Base-by-base conservation (phyloP, 1,284 basidiomycete genomes). In the Meira miltonrushii region DNA sequence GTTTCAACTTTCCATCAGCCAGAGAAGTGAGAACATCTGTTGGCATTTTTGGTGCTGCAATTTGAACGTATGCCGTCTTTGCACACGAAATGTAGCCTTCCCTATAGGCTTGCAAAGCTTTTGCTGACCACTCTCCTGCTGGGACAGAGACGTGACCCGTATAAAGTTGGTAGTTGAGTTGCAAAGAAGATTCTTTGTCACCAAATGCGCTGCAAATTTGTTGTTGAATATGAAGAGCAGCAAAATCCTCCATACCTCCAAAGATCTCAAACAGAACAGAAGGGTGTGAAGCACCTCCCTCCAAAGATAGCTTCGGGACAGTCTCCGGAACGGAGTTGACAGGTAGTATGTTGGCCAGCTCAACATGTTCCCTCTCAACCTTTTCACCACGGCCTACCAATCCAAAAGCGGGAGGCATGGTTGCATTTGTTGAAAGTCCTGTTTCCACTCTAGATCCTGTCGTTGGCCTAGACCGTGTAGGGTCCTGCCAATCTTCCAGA, bases 201-300 rank as follows among this genome's bases (percentile, higher is more conserved):
- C 10, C 39, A 13, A 43, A 38, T 13, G 17, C 13, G 51, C 33
- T 38, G 8, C 28, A 28, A 19, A 70, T 55, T 13, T 67, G 65
- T 33, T 62, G 67, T 1, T 66, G 44, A 12, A 73, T 54, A 21
- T 76, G 19, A 3, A 38, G 4, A 12, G 41, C 13, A 5, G 65
- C 68, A 48, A 70, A 71, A 52, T 75, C 74, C 57, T 75, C 72
- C 3, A 73, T 65, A 4, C 74, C 73, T 17, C 70, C 48, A 12
- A 59, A 51, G 8, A 65, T 59, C 15, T 66, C 66, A 9, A 68
- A 40, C 11, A 48, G 6, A 5, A 48, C 21, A 17, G 46, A 17
- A 25, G 46, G 46, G 5, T 21, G 17, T 21, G 12, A n/a, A 19
- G 25, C 3, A 7, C 5, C 21, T 23, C 46, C 46, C 40, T 43